Evolutionary conservation across 2,329 filamentous ascomycete genomes (phyloP).

Genomic region (Xylaria sp.): DNA sequence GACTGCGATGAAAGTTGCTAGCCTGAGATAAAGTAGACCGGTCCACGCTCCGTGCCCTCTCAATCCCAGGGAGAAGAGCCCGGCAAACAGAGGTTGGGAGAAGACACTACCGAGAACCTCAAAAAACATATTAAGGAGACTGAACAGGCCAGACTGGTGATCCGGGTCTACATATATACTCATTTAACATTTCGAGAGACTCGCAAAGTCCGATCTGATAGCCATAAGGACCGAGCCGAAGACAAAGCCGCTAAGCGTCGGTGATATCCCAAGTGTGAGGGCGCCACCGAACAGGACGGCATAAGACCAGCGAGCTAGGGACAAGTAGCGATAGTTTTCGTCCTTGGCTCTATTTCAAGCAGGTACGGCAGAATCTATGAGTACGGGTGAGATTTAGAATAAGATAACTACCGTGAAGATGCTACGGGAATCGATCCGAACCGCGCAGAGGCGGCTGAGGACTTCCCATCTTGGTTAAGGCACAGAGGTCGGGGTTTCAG

Average conservation of each 20-base stretch:
- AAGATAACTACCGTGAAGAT: constrained; percentile 46
- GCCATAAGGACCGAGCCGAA: constrained; percentile 48
- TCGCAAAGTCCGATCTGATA: constrained; percentile 46
- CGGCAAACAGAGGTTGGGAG: constrained; percentile 47
- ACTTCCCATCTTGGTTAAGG: constrained; percentile 7
- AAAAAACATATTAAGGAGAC: constrained; percentile 47
- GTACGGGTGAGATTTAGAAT: constrained; percentile 42
- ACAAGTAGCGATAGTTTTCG: constrained; percentile 47
- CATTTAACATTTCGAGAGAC: constrained; percentile 48
- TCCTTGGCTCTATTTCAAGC: constrained; percentile 36
- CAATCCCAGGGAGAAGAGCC: constrained; percentile 49
- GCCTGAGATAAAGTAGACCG: constrained; percentile 48
- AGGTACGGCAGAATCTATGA: constrained; percentile 41
- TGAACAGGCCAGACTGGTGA: constrained; percentile 50
- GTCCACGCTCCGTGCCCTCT: constrained; percentile 46
- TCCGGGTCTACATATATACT: constrained; percentile 47
- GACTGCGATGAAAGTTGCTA: constrained; percentile 40
- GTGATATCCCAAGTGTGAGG: constrained; percentile 44
- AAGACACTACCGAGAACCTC: constrained; percentile 49
- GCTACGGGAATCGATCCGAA: constrained; percentile 30
- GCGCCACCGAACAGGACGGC: constrained; percentile 42
- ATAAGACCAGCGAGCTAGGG: constrained; percentile 46
- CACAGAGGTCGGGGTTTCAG: constrained; percentile 15
- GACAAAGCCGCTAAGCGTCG: constrained; percentile 44
- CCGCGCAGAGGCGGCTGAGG: neutral